A percentile compares a stretch with the other conserved stretches of the same genome.
Evolutionary conservation across 169 alveolate genomes (phyloP).

Genomic region (Cryptosporidium canis): DNA sequence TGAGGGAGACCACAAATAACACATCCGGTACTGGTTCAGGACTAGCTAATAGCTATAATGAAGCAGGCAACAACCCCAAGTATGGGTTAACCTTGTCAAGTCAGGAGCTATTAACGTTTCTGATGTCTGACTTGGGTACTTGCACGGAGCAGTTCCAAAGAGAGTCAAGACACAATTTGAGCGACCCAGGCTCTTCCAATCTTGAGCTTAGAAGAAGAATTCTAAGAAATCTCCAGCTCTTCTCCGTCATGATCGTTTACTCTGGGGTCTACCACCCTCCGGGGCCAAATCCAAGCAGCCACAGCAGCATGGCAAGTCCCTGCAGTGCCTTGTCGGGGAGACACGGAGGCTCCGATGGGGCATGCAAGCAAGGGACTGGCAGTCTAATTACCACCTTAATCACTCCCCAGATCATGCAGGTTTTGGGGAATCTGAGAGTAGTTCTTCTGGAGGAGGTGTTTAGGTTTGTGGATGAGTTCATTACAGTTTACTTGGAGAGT

Average conservation of each 20-base stretch:
- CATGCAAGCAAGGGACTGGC: slow-evolving; percentile 10
- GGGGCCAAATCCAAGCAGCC: neutral
- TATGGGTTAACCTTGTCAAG: slow-evolving; percentile 40
- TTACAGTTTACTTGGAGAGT: neutral
- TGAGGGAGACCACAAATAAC: neutral
- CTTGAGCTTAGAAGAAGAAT: slow-evolving; percentile 16
- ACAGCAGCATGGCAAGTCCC: neutral
- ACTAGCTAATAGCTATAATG: neutral
- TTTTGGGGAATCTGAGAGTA: neutral
- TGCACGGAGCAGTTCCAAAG: neutral
- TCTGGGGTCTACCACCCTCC: slow-evolving; percentile 26
- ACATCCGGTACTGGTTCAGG: too few relatives aligned
- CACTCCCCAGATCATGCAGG: slow-evolving; percentile 26
- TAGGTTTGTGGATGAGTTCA: slow-evolving; percentile 1
- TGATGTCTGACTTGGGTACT: slow-evolving; percentile 1
- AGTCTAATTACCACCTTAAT: neutral
- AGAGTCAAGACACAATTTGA: neutral
- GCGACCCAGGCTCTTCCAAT: neutral
- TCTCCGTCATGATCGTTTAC: neutral
- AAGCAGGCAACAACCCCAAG: neutral
- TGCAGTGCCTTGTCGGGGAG: neutral
- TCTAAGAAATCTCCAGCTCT: slow-evolving; percentile 1
- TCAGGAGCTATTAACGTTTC: neutral
- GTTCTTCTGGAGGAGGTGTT: slow-evolving; percentile 16
- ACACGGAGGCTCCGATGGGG: neutral